A percentile compares a stretch with the other conserved stretches of the same genome.
phyloP scores from a whole-genome alignment of 768 basidiomycete genomes.

The Agaricus subrufescens region DNA sequence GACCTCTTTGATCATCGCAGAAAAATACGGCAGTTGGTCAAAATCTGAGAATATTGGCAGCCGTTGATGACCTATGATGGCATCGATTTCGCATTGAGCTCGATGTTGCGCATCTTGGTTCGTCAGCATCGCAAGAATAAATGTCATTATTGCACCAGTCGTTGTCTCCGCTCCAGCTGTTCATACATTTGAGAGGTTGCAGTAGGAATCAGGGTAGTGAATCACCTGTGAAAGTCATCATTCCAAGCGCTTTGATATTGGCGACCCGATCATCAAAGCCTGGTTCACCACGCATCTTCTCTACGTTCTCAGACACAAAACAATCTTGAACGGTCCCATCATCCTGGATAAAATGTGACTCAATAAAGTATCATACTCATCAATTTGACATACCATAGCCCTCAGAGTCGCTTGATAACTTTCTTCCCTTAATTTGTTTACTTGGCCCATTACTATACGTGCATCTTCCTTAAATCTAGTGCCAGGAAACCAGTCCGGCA shows the following conservation, averaged over 20 bases:
- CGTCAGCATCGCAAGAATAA: constrained; percentile 7
- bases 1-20: constrained; percentile 20
- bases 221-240: neutral
- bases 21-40: constrained; percentile 19
- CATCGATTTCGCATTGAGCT: constrained; percentile 24
- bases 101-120: constrained; percentile 10
- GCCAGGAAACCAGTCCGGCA: constrained; percentile 12
- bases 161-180: neutral
- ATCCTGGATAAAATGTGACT: neutral
- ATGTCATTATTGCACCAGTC: neutral
- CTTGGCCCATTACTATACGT: neutral
- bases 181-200: neutral
- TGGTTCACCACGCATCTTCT: neutral
- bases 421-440: neutral
- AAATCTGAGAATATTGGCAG: constrained; percentile 22
- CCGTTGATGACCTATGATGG: constrained; percentile 17
- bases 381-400: neutral
- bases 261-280: neutral
- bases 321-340: neutral
- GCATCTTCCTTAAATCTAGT: constrained; percentile 3
- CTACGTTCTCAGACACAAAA: neutral
- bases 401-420: neutral
- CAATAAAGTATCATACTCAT: neutral
- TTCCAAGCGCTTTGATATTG: neutral
- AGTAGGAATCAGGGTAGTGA: neutral